Percentiles rank a stretch among this genome's conserved stretches.
phyloP scores from a whole-genome alignment of 2,329 filamentous ascomycete genomes.

The Lasiodiplodia sp. region DNA sequence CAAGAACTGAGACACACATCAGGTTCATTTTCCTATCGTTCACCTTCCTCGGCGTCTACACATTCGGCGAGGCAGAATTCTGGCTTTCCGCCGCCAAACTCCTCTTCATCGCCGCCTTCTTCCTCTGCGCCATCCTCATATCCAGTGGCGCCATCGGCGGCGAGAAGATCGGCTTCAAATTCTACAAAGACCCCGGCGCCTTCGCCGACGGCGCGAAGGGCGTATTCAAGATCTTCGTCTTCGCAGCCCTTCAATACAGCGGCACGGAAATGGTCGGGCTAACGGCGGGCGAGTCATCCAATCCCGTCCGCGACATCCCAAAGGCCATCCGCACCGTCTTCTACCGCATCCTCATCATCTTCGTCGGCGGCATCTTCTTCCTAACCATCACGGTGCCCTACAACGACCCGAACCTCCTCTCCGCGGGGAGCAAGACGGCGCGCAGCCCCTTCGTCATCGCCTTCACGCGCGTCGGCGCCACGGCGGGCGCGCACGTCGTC shows the following conservation, averaged over 20 bases:
- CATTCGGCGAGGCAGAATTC: conserved; percentile 88
- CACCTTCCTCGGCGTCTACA: conserved; percentile 77
- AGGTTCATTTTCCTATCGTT: conserved; percentile 73
- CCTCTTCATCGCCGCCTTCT: conserved; percentile 86
- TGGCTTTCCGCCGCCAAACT: conserved; percentile 88
- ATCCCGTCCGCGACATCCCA: conserved; percentile 82
- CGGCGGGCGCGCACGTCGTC: conserved; percentile 84
- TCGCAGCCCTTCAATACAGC: conserved; percentile 76
- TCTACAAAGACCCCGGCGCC: conserved; percentile 80
- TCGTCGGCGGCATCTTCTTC: conserved; percentile 80
- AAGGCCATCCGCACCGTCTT: conserved; percentile 95
- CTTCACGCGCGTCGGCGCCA: conserved; percentile 82
- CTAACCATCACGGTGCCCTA: conserved; percentile 85
- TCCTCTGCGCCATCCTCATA: conserved; percentile 86
- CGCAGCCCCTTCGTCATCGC: conserved; percentile 90
- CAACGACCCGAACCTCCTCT: conserved; percentile 69
- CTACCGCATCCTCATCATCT: conserved; percentile 89
- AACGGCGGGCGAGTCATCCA: conserved; percentile 79
- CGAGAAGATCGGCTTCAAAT: conserved; percentile 77
- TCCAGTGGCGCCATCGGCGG: conserved; percentile 71
- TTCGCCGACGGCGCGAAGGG: conserved; percentile 85
- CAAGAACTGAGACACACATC: not conserved
- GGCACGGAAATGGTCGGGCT: conserved; percentile 81
- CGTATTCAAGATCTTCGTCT: conserved; percentile 78
- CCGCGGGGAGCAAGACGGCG: conserved; percentile 71